These are phyloP conservation scores for Termitomyces sp. DNA, from an alignment of 768 basidiomycete genomes.

Conservation along the genomic window DNA sequence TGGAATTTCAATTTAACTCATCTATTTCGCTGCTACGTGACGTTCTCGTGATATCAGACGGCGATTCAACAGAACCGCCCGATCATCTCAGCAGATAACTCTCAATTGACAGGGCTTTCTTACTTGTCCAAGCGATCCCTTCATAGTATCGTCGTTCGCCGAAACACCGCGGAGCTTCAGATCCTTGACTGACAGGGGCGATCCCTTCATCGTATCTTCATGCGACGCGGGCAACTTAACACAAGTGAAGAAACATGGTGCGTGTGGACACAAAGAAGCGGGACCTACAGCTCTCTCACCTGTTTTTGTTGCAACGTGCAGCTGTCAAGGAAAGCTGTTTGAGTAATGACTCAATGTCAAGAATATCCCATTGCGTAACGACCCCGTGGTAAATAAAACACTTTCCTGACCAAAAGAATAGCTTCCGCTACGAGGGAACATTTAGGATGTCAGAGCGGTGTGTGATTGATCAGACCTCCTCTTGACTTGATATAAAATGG, in stretches of 20 bases:
- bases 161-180: background rate
- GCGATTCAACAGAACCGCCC: background rate
- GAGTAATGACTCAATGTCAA: background rate
- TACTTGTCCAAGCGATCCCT: background rate
- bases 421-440: background rate
- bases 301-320: slow-evolving; percentile 1
- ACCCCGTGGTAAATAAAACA: background rate
- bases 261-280: background rate
- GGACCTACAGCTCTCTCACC: slow-evolving; percentile 1
- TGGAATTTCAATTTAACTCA: background rate
- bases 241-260: background rate
- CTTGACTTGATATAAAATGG: background rate
- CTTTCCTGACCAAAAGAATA: background rate
- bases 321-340: slow-evolving; percentile 1
- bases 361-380: background rate
- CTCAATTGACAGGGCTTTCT: background rate
- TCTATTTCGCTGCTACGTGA: background rate
- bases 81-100: background rate
- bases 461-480: background rate
- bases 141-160: background rate
- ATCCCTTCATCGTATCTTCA: background rate
- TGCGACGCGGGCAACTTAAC: background rate
- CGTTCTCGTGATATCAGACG: background rate
- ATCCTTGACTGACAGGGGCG: too few species aligned
- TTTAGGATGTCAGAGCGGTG: background rate